These are phyloP conservation scores for Zoysia matrella DNA, from an alignment of 202 grass and related monocot genomes.

Conservation along the genomic window DNA sequence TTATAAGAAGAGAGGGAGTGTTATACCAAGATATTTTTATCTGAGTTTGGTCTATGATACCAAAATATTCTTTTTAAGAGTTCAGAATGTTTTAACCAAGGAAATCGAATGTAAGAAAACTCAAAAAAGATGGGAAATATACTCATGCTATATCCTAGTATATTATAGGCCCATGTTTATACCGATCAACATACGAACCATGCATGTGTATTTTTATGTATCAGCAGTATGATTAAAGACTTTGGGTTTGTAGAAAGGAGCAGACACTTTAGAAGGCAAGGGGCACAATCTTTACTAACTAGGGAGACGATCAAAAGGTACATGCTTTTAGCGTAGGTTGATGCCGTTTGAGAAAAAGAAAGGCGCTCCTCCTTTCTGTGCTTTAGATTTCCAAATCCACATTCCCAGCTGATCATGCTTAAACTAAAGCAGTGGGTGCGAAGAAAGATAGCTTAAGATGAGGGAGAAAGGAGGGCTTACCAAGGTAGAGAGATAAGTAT, in stretches of 20 bases:
- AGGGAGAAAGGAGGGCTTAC: slow-evolving; percentile 51
- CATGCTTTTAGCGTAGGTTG: slow-evolving; percentile 82
- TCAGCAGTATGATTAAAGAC: slow-evolving; percentile 49
- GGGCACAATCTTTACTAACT: slow-evolving; percentile 59
- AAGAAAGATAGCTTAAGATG: slow-evolving; percentile 78
- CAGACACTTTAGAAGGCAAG: slow-evolving; percentile 65
- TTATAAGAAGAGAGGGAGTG: too few relatives aligned
- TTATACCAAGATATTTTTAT: too few relatives aligned
- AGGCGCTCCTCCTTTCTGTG: slow-evolving; percentile 58
- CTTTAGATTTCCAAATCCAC: slow-evolving; percentile 88
- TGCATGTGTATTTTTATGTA: neutral
- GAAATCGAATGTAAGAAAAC: neutral
- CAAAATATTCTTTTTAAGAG: too few relatives aligned
- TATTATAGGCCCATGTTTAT: neutral
- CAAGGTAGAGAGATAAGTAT: slow-evolving; percentile 66
- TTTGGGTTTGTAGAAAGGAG: slow-evolving; percentile 65
- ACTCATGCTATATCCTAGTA: too few relatives aligned
- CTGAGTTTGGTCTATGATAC: too few relatives aligned
- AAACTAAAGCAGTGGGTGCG: slow-evolving; percentile 64
- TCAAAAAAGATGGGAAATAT: neutral
- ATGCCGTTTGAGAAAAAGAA: slow-evolving; percentile 78
- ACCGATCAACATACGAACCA: neutral
- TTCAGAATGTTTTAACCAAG: too few relatives aligned
- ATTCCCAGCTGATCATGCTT: slow-evolving; percentile 52
- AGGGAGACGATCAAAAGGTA: slow-evolving; percentile 66